Evolutionary conservation across 305 asterid genomes (phyloP).

Genomic region (Fraxinus sp.): DNA sequence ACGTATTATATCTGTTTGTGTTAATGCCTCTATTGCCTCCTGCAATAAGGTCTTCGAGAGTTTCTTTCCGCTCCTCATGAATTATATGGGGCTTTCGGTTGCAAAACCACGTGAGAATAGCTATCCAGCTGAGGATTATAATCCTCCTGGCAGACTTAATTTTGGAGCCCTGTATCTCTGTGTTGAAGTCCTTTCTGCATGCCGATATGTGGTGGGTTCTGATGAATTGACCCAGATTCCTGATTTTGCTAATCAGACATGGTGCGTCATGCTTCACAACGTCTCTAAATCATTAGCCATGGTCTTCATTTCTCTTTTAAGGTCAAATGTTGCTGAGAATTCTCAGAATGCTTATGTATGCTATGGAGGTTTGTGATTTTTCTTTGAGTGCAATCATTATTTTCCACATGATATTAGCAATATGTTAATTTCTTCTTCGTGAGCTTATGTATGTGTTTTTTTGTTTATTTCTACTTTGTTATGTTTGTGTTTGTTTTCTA

Average conservation of each 20-base stretch:
- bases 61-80: slow-evolving; percentile 61
- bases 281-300: slow-evolving; percentile 47
- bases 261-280: slow-evolving; percentile 52
- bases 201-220: slow-evolving; percentile 56
- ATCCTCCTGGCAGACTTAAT: slow-evolving; percentile 36
- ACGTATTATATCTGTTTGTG: slow-evolving; percentile 60
- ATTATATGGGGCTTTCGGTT: slow-evolving; percentile 55
- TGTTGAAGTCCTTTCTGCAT: slow-evolving; percentile 71
- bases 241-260: slow-evolving; percentile 41
- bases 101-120: slow-evolving; percentile 37
- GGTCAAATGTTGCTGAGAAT: slow-evolving; percentile 40
- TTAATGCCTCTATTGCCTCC: slow-evolving; percentile 53
- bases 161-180: slow-evolving; percentile 72
- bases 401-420: slow-evolving; percentile 9
- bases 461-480: not conserved
- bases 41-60: slow-evolving; percentile 70
- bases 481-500: not conserved
- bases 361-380: slow-evolving; percentile 53
- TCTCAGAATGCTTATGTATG: slow-evolving; percentile 42
- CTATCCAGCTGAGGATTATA: slow-evolving; percentile 27
- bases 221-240: slow-evolving; percentile 29
- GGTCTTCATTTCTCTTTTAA: slow-evolving; percentile 49
- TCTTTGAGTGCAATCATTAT: slow-evolving; percentile 8
- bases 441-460: not conserved
- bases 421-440: slow-evolving; percentile 8